phyloP scores from a whole-genome alignment of 2,329 filamentous ascomycete genomes.

The Talaromyces sp. region DNA sequence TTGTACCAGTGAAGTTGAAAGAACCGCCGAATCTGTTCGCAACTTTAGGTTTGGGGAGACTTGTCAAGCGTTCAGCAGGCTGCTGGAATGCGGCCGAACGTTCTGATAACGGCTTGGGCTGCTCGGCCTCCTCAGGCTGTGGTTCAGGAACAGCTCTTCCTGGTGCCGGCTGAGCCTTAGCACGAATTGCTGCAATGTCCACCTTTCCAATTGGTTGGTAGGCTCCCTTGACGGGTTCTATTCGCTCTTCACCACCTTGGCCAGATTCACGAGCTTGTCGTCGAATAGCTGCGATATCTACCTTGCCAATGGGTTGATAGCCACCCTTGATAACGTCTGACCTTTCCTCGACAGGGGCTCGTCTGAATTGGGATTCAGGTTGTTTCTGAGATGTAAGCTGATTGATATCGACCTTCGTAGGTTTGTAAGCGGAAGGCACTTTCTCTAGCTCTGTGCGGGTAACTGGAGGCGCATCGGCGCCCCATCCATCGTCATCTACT shows the following conservation, averaged over 20 bases:
- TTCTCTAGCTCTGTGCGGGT: constrained; percentile 85
- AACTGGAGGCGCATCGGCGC: constrained; percentile 85
- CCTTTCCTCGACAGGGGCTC: constrained; percentile 42
- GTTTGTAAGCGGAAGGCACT: constrained; percentile 87
- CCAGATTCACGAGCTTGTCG: constrained; percentile 64
- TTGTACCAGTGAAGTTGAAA: constrained; percentile 78
- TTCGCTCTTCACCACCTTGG: constrained; percentile 65
- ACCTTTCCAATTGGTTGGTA: constrained; percentile 97
- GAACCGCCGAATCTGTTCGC: constrained; percentile 79
- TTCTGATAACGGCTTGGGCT: constrained; percentile 67
- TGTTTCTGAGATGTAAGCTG: constrained; percentile 73
- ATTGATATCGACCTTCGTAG: constrained; percentile 90
- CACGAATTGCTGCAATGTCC: constrained; percentile 89
- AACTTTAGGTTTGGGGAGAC: constrained; percentile 90
- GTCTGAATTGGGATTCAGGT: constrained; percentile 37
- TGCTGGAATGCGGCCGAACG: constrained; percentile 67
- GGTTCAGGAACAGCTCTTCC: constrained; percentile 46
- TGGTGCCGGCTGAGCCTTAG: constrained; percentile 72
- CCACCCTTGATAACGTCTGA: constrained; percentile 73
- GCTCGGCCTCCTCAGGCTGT: constrained; percentile 45
- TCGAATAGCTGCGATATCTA: constrained; percentile 92
- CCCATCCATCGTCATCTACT: constrained; percentile 87
- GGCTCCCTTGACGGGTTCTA: constrained; percentile 80
- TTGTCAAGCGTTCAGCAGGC: constrained; percentile 73
- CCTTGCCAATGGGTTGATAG: constrained; percentile 93